Evolutionary conservation across 306 rosid genomes (phyloP), one percentile per base, ranked within the genome.

Genomic region (Dalbergia cultrata): DNA sequence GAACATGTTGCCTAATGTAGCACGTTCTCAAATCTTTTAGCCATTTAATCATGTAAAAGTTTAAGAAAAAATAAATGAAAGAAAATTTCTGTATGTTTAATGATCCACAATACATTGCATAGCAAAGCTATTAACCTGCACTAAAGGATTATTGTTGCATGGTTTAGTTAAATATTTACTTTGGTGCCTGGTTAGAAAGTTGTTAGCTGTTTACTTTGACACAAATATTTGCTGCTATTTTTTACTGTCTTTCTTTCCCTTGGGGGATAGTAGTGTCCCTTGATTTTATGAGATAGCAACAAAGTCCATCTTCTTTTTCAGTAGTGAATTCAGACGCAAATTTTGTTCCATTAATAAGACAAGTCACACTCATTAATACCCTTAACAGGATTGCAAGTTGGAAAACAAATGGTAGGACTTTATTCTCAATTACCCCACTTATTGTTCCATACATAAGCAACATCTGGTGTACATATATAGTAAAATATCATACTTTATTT

Each of bases 401-500:
- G 66, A 76, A 50, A 31, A 74, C 17, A 71, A 26, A 21, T 65
- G 75, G 39, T 41, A 74, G 77, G 70, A 67, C 76, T 83, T 85
- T 77, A 83, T 75, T 77, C 64, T 82, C 19, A 31, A 67, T 12
- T 65, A 19, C 47, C 17, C 57, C 26, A 9, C 76, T 67, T 11
- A 70, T 54, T 66, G 52, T 58, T 73, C 21, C 69, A 77, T 77
- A 52, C 54, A n/a, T 47, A 41, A 5, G 65, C 71, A 60, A 41
- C 82, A 76, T 64, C 45, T n/a, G 64, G 70, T 37, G 59, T 65
- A 74, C 79, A 77, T 14, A 49, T 50, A 50, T 68, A 53, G 19
- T 52, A 71, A 81, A 72, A 65, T 82, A 65, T 71, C 56, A 53
- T 64, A 65, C 70, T 65, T 78, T 80, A 80, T 79, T 57, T 82